Percentiles rank a stretch among this genome's conserved stretches.
phyloP scores from a whole-genome alignment of 805 yeast genomes.

The Candida rishiriensis region DNA sequence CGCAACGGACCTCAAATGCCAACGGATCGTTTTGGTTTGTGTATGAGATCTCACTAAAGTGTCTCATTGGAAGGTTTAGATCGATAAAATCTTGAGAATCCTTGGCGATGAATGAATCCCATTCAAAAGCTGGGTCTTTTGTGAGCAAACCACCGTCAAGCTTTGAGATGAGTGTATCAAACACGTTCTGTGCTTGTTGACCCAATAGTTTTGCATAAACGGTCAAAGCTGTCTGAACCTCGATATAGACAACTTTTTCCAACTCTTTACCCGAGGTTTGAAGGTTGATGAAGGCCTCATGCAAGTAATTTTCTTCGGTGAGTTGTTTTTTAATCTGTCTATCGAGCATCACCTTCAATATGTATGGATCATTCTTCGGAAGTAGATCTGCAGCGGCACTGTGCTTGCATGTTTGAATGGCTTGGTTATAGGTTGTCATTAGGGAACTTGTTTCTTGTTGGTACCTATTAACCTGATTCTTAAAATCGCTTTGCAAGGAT shows the following conservation, averaged over 20 bases:
- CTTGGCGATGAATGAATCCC: slow-evolving; percentile 77
- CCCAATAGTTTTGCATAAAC: slow-evolving; percentile 67
- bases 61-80: slow-evolving; percentile 57
- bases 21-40: slow-evolving; percentile 67
- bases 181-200: slow-evolving; percentile 67
- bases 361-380: slow-evolving; percentile 74
- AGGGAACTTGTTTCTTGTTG: slow-evolving; percentile 58
- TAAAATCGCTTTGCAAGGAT: slow-evolving; percentile 78
- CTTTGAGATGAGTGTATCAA: slow-evolving; percentile 60
- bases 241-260: slow-evolving; percentile 82
- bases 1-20: slow-evolving; percentile 65
- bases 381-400: slow-evolving; percentile 36
- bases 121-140: slow-evolving; percentile 77
- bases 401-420: slow-evolving; percentile 60
- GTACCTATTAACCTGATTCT: slow-evolving; percentile 67
- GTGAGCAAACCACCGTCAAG: slow-evolving; percentile 66
- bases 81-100: slow-evolving; percentile 65
- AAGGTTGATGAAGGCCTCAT: slow-evolving; percentile 83
- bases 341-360: slow-evolving; percentile 68
- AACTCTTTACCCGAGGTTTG: slow-evolving; percentile 85
- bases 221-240: slow-evolving; percentile 77
- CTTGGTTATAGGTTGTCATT: slow-evolving; percentile 48
- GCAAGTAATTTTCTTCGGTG: slow-evolving; percentile 77
- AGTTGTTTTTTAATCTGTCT: slow-evolving; percentile 73
- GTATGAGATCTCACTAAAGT: slow-evolving; percentile 56